Conservation (phyloP, 2,329 filamentous ascomycete species). For the Fusarium xylarioides region DNA sequence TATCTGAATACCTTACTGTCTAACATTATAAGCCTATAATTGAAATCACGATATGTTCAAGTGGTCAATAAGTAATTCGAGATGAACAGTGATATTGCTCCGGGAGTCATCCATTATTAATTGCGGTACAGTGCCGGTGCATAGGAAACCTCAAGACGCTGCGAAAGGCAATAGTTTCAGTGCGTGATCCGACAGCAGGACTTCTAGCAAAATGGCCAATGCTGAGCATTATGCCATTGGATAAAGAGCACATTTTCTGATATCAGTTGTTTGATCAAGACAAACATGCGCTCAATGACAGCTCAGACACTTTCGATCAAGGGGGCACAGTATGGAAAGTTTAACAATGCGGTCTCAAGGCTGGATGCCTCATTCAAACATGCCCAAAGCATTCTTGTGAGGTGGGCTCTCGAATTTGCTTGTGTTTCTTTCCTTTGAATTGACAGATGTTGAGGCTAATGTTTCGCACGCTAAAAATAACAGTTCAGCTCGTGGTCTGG, state of each 20-base stretch:
- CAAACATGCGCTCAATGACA: neutral
- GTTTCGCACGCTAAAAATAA: constrained; percentile 34
- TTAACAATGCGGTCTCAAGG: neutral
- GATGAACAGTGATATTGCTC: neutral
- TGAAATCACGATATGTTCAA: neutral
- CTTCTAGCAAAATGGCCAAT: neutral
- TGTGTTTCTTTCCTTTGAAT: neutral
- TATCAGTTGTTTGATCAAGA: neutral
- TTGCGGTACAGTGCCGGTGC: neutral
- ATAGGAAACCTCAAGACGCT: neutral
- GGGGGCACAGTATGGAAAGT: neutral
- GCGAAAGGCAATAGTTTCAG: neutral
- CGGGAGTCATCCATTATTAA: neutral
- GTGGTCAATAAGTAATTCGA: neutral
- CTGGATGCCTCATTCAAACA: neutral
- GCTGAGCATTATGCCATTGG: neutral
- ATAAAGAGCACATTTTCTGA: neutral
- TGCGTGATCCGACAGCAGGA: neutral
- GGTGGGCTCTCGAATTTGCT: neutral
- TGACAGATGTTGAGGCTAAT: neutral
- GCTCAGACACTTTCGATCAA: neutral
- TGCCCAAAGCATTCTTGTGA: neutral
- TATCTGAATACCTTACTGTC: neutral
- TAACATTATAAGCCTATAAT: neutral
- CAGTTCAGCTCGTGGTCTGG: constrained; percentile 7